Conservation (phyloP, 768 basidiomycete genomes). For the Roridomyces roridus region DNA sequence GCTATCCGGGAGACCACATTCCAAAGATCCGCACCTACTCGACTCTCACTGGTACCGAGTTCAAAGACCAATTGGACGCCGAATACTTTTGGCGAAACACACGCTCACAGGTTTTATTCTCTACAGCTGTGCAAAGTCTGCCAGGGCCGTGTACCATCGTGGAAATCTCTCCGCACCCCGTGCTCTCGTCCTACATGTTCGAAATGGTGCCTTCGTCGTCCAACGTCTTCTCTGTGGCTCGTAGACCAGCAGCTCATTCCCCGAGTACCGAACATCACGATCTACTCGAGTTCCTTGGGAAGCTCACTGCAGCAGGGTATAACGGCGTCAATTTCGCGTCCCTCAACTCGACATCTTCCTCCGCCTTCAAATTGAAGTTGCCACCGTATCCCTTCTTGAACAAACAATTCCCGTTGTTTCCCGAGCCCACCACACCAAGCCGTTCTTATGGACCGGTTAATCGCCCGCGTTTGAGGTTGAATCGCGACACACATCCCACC, state of each 20-base stretch:
- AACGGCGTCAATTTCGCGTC: slow-evolving; percentile 34
- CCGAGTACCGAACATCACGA: slow-evolving; percentile 18
- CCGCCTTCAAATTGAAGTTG: neutral
- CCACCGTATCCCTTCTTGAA: slow-evolving; percentile 34
- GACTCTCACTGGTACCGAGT: slow-evolving; percentile 36
- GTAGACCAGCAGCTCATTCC: slow-evolving; percentile 27
- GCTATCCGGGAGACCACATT: slow-evolving; percentile 31
- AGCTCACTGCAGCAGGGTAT: slow-evolving; percentile 28
- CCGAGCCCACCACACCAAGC: slow-evolving; percentile 15
- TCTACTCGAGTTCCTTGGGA: slow-evolving; percentile 31
- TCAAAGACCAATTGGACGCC: slow-evolving; percentile 23
- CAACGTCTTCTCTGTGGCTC: slow-evolving; percentile 6
- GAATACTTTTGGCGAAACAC: slow-evolving; percentile 42
- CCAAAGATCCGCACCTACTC: slow-evolving; percentile 44
- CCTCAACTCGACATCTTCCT: slow-evolving; percentile 25
- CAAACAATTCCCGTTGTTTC: slow-evolving; percentile 29
- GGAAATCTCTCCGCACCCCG: slow-evolving; percentile 41
- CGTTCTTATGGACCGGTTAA: slow-evolving; percentile 27
- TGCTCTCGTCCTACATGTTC: slow-evolving; percentile 33
- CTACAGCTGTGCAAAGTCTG: slow-evolving; percentile 28
- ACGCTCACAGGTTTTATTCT: slow-evolving; percentile 37
- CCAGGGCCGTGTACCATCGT: slow-evolving; percentile 27
- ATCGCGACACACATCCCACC: too few species aligned
- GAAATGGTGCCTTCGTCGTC: slow-evolving; percentile 5
- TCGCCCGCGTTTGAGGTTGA: slow-evolving; percentile 5